Conservation (phyloP, 208 protist genomes). For the Tritrichomonas musculus region DNA sequence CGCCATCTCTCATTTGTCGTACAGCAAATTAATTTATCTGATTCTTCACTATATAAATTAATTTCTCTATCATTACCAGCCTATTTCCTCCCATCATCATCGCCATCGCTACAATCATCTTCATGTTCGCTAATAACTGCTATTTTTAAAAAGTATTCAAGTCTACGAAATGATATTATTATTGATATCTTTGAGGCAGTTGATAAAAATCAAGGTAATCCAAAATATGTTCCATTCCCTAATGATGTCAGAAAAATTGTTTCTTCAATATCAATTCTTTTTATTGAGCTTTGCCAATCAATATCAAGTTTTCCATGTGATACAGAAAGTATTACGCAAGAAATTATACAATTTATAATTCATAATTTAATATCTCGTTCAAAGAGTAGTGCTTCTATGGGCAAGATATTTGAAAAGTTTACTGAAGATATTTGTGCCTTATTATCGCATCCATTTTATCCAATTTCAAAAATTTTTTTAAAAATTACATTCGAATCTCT, state of each 20-base stretch:
- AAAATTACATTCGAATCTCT: background rate
- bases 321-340: background rate
- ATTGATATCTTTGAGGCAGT: background rate
- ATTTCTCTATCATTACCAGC: background rate
- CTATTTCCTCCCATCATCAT: background rate
- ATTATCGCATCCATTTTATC: background rate
- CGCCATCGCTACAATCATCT: background rate
- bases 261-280: background rate
- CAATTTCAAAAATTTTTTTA: background rate
- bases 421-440: background rate
- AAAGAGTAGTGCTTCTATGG: no score
- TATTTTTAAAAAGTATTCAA: background rate
- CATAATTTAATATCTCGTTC: background rate
- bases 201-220: background rate
- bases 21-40: background rate
- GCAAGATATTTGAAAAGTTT: background rate
- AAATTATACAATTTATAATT: background rate
- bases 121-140: background rate
- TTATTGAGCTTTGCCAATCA: background rate
- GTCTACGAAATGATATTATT: background rate
- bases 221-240: background rate
- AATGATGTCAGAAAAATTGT: background rate
- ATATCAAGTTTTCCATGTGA: slow-evolving; percentile 11
- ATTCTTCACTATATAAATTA: background rate
- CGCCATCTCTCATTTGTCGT: background rate